Evolutionary conservation across 228 moss, liverwort and hornwort species (phyloP), one percentile per base, ranked within the genome.

Genomic region (Sphagnum fallax): DNA sequence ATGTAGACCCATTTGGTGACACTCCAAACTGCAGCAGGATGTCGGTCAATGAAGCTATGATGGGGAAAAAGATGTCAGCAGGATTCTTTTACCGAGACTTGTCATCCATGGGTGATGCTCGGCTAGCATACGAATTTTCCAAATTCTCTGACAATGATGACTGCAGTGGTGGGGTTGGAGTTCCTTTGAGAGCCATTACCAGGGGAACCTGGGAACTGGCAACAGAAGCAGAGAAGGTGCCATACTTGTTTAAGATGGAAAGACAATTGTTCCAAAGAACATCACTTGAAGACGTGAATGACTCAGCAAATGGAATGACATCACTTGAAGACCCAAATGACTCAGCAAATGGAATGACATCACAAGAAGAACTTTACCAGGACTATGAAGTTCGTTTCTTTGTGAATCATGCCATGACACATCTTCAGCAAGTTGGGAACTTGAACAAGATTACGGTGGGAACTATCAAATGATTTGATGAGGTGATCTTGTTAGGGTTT

Each of bases 381-480:
- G 62, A 53, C 51, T 70, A 63, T 0, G 10, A 12, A 15, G 70
- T 70, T 18, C 70, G 47, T 6, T 53, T 70, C n/a, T 70, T 51
- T 14, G 6, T 70, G 11, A 70, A 70, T 12, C 70, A 70, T 62
- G 70, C 52, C 8, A 70, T 70, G 70, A 62, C 70, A 18, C 70
- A 70, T 61, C 47, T 70, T 4, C 15, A 63, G 10, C 18, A 13
- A 47, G 51, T 52, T 2, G 16, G 62, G 2, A 32, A 32, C 32
- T 32, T 32, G 32, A 32, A 32, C 32, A 32, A 32, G 32, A 32
- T 32, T 32, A 32, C 0, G 32, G 32, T 32, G 32, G 32, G 32
- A 32, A 32, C 32, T 32, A 32, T 32, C 32, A 32, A 32, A 32
- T 32, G 32, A 32, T 32, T 32, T 32, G 32, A 32, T 32, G 32